A percentile compares a stretch with the other conserved stretches of the same genome.
Conservation (phyloP, 2,329 filamentous ascomycete genomes). For the Penicillium sp. region DNA sequence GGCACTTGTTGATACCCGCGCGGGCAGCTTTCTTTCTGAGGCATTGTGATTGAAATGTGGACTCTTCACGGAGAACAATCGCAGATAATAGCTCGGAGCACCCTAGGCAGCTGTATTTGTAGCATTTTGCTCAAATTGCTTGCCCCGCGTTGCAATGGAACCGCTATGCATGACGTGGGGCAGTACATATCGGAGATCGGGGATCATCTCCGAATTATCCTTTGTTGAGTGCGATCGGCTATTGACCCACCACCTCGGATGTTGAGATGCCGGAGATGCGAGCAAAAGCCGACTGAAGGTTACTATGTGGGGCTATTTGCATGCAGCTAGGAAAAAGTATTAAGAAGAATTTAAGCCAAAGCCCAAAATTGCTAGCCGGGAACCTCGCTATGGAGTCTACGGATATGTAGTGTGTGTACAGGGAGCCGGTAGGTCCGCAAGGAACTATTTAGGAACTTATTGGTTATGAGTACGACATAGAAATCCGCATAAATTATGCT, state of each 20-base stretch:
- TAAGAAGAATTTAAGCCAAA: background rate
- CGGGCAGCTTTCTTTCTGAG: constrained; percentile 50
- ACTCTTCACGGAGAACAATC: background rate
- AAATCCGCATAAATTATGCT: too few relatives aligned
- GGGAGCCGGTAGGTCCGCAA: background rate
- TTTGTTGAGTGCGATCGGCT: background rate
- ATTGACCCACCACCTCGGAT: background rate
- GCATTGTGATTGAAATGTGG: constrained; percentile 37
- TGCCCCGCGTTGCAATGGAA: background rate
- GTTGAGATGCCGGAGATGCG: background rate
- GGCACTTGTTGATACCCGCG: constrained; percentile 36
- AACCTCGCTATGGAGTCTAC: background rate
- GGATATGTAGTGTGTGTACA: background rate
- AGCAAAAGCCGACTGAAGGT: background rate
- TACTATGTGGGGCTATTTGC: background rate
- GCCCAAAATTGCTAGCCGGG: background rate
- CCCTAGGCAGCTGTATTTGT: constrained; percentile 1
- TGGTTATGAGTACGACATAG: too few relatives aligned
- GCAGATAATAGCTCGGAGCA: background rate
- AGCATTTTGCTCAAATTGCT: background rate
- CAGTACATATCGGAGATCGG: constrained; percentile 4
- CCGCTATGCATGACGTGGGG: background rate
- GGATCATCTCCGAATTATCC: background rate
- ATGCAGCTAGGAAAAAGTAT: background rate
- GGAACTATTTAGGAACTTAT: background rate